Base-by-base conservation (phyloP, 2,329 filamentous ascomycete genomes). In the Septoria linicola region DNA sequence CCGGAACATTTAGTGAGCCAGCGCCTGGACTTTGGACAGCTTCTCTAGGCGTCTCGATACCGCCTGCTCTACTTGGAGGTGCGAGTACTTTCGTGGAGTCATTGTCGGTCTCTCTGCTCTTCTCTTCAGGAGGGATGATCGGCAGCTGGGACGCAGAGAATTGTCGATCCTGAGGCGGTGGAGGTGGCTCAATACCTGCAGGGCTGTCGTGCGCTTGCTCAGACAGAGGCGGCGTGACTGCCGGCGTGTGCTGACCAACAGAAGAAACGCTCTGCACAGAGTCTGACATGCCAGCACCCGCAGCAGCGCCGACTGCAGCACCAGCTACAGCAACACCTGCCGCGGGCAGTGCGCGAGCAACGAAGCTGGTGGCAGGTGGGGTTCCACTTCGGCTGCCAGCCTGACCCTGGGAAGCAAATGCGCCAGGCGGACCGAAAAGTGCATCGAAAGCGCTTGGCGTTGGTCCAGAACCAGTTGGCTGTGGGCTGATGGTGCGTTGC, bases 141-240 rank as follows among this genome's bases (percentile, higher is more conserved):
- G 88, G 87, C 41, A 92, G 73, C 67, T 87, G 86, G 64, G 81
- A 84, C 4, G 89, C 88, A 51, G 80, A 89, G 56, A 92, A 83
- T 67, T 95, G 89, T 53, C 84, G 80, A 17, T 87, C 87, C 67
- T 87, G 84, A 11, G 87, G 80, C 17, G 85, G 84, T 23, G 86
- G 84, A 31, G 84, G 81, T 16, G 76, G 75, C 36, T 88, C 83
- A 42, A 72, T 72, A 35, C 76, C 74, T 50, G 79, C 71, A 8
- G 84, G 82, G 21, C 79, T 75, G 39, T 76, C 75, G 51, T 76
- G 73, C 51, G 76, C 57, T 16, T 74, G 31, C 69, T 75, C 31
- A 14, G 76, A 76, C 10, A 77, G 70, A 71, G 85, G 72, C 67
- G 87, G 80, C 69, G 78, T 87, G 49, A 74, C 81, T 67, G 75